A percentile compares a stretch with the other conserved stretches of the same genome.
phyloP scores from a whole-genome alignment of 164 flowering plant genomes.

The Chloranthus sessilifolius region DNA sequence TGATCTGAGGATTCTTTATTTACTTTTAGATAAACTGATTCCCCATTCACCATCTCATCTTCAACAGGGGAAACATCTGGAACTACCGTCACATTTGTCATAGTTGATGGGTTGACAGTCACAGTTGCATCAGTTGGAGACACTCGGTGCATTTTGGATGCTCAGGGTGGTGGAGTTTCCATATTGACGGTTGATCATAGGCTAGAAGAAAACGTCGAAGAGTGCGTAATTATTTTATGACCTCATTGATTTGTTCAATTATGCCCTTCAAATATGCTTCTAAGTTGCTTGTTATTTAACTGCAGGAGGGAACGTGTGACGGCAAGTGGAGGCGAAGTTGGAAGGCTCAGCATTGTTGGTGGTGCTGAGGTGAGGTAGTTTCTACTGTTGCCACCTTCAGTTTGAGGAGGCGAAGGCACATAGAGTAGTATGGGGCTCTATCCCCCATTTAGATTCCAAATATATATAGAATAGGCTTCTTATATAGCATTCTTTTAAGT shows the following conservation, averaged over 20 bases:
- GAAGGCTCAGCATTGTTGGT: constrained; percentile 76
- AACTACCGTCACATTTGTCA: constrained; percentile 86
- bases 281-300: constrained; percentile 12
- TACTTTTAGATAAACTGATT: not conserved
- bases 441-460: not conserved
- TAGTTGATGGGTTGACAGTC: constrained; percentile 91
- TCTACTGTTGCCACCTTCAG: not conserved
- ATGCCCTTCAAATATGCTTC: not conserved
- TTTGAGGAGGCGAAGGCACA: too few relatives aligned
- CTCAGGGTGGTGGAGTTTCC: constrained; percentile 65
- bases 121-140: constrained; percentile 95
- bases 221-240: constrained; percentile 39
- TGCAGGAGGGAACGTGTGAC: constrained; percentile 84
- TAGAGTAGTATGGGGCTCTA: too few relatives aligned
- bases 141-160: constrained; percentile 81
- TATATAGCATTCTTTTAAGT: too few relatives aligned
- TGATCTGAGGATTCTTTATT: not conserved
- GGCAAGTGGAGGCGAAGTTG: constrained; percentile 96
- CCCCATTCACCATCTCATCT: not conserved
- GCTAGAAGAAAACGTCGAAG: constrained; percentile 86
- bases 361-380: constrained; percentile 54
- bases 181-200: constrained; percentile 83
- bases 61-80: constrained; percentile 86
- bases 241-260: constrained; percentile 5
- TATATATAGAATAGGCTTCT: too few relatives aligned